These are phyloP conservation scores for Eimeria necatrix DNA, from an alignment of 169 alveolate species.

Conservation along the genomic window DNA sequence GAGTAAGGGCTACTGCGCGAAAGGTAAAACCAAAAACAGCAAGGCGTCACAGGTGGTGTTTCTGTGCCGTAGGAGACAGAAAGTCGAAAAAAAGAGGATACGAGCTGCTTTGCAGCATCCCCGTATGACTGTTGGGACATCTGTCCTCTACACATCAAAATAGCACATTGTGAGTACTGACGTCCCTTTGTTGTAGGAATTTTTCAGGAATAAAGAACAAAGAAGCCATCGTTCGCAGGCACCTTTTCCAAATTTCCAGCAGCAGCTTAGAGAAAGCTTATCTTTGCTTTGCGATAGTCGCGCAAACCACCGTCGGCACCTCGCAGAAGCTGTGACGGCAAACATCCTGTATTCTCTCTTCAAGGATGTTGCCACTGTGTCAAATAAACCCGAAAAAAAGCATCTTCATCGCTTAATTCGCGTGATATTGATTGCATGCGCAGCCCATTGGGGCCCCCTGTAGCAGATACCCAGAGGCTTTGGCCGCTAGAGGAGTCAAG, in stretches of 20 bases:
- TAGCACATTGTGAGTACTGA: not conserved
- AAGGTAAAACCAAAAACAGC: not conserved
- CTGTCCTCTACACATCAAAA: not conserved
- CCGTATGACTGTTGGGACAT: not conserved
- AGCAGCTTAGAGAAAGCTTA: no score
- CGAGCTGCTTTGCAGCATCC: conserved; percentile 23
- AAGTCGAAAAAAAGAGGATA: not conserved
- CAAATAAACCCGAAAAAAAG: not conserved
- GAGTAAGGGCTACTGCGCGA: no score
- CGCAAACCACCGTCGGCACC: no score
- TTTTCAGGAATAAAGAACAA: no score
- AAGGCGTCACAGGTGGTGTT: not conserved
- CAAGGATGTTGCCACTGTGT: no score
- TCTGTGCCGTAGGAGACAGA: not conserved
- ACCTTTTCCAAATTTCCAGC: no score
- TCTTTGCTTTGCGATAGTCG: no score
- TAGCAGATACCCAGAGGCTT: conserved; percentile 47
- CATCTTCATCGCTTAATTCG: not conserved
- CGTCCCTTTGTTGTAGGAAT: no score
- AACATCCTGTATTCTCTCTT: no score
- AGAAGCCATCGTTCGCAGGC: no score
- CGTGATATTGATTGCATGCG: conserved; percentile 12
- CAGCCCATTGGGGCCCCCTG: conserved; percentile 62
- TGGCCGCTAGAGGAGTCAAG: conserved; percentile 51
- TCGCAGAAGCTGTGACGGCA: no score